Conservation (phyloP, 129 eudicot species). For the Chrysanthemum seticuspe region DNA sequence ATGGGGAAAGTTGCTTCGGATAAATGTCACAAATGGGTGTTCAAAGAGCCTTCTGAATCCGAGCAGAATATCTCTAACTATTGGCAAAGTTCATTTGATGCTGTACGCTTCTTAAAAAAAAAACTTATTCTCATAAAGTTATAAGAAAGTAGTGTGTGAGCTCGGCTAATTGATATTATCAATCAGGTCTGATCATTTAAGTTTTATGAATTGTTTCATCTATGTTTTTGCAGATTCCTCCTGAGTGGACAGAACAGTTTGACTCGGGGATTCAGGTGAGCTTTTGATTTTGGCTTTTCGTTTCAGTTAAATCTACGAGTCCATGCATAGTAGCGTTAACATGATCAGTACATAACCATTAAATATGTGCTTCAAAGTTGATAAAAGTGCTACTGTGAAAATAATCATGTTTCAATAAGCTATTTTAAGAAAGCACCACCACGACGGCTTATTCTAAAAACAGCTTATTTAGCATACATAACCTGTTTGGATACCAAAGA, state of each 20-base stretch:
- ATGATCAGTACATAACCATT: no score
- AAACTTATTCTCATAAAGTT: not conserved
- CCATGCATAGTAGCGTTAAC: no score
- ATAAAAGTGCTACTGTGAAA: no score
- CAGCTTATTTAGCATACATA: no score
- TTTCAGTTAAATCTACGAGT: no score
- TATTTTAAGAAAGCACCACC: no score
- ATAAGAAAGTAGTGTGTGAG: no score
- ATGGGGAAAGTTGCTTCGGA: conserved; percentile 99
- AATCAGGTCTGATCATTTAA: not conserved
- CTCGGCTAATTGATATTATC: not conserved
- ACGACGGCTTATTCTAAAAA: no score
- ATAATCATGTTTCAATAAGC: no score
- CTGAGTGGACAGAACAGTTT: conserved; percentile 97
- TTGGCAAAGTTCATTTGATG: conserved; percentile 99
- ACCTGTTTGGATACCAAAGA: no score
- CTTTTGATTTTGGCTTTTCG: not conserved
- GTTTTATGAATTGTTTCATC: not conserved
- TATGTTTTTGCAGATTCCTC: conserved; percentile 65
- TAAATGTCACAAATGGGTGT: conserved; percentile 99
- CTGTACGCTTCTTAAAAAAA: conserved; percentile 53
- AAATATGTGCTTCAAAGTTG: no score
- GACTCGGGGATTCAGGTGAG: conserved; percentile 96
- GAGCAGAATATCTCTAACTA: conserved; percentile 90
- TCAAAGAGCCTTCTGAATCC: conserved; percentile 96